Evolutionary conservation across 2,329 filamentous ascomycete genomes (phyloP).

Genomic region (Aureobasidium namibiae): DNA sequence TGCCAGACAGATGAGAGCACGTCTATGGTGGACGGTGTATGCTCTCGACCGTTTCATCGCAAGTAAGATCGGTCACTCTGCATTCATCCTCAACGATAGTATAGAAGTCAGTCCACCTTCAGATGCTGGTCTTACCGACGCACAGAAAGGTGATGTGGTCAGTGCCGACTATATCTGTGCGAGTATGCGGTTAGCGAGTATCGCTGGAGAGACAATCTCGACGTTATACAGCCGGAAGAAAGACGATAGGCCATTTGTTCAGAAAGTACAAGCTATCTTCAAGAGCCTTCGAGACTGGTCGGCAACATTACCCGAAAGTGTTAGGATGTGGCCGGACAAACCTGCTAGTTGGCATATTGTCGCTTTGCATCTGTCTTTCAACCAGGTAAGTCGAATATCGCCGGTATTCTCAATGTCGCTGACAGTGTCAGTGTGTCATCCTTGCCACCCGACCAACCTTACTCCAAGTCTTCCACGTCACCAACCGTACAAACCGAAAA

Average conservation of each 20-base stretch:
- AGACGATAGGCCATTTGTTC: conserved; percentile 24
- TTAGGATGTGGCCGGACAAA: conserved; percentile 18
- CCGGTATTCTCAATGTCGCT: not conserved
- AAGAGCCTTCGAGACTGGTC: conserved; percentile 30
- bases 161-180: conserved; percentile 31
- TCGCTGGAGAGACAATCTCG: conserved; percentile 23
- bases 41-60: conserved; percentile 24
- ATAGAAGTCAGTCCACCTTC: conserved; percentile 37
- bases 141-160: conserved; percentile 25
- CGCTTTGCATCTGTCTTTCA: conserved; percentile 29
- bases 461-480: conserved; percentile 24
- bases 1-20: conserved; percentile 1
- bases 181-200: conserved; percentile 32
- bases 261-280: conserved; percentile 29
- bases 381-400: conserved; percentile 20
- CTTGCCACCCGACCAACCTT: conserved; percentile 27
- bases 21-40: conserved; percentile 1
- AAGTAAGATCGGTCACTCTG: conserved; percentile 27
- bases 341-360: conserved; percentile 11
- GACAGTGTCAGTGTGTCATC: conserved; percentile 20
- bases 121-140: conserved; percentile 24
- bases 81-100: conserved; percentile 26
- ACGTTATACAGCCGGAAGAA: conserved; percentile 24
- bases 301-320: conserved; percentile 19
- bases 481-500: conserved; percentile 12